phyloP scores from a whole-genome alignment of 2,329 filamentous ascomycete species.

The Xylariaceae sp. region DNA sequence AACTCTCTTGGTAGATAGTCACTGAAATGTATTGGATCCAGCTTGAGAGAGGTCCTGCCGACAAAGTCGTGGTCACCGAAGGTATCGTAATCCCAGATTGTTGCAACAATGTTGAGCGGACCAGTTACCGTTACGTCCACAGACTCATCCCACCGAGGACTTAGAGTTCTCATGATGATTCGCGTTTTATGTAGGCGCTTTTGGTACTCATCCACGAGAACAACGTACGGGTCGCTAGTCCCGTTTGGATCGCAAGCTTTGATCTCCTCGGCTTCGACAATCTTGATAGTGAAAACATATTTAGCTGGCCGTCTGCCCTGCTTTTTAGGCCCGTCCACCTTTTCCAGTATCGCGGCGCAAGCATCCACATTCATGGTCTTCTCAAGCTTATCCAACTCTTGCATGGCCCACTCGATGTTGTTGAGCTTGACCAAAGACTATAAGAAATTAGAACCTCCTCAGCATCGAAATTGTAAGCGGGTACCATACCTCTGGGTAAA shows the following conservation, averaged over 20 bases:
- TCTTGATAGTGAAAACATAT: constrained; percentile 98
- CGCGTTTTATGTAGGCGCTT: constrained; percentile 95
- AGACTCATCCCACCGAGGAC: constrained; percentile 96
- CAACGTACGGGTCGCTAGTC: constrained; percentile 94
- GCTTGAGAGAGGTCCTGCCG: constrained; percentile 92
- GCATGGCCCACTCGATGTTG: constrained; percentile 93
- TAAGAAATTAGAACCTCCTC: constrained; percentile 38
- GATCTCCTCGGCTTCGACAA: constrained; percentile 95
- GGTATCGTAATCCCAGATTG: constrained; percentile 97
- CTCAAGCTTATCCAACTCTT: constrained; percentile 90
- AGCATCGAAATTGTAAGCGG: constrained; percentile 32
- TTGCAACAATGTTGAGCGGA: constrained; percentile 92
- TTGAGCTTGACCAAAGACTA: constrained; percentile 98
- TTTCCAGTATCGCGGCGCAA: constrained; percentile 82
- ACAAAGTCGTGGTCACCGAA: constrained; percentile 98
- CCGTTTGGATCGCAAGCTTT: constrained; percentile 98
- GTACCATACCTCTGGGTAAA: constrained; percentile 79
- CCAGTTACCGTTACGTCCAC: constrained; percentile 94
- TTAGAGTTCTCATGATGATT: constrained; percentile 87
- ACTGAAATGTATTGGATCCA: constrained; percentile 97
- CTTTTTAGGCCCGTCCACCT: constrained; percentile 73
- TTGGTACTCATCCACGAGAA: constrained; percentile 96
- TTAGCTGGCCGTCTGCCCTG: constrained; percentile 74
- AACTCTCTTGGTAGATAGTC: constrained; percentile 96
- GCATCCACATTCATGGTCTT: constrained; percentile 89